phyloP scores from a whole-genome alignment of 768 basidiomycete species.

The Amanita rimosa region DNA sequence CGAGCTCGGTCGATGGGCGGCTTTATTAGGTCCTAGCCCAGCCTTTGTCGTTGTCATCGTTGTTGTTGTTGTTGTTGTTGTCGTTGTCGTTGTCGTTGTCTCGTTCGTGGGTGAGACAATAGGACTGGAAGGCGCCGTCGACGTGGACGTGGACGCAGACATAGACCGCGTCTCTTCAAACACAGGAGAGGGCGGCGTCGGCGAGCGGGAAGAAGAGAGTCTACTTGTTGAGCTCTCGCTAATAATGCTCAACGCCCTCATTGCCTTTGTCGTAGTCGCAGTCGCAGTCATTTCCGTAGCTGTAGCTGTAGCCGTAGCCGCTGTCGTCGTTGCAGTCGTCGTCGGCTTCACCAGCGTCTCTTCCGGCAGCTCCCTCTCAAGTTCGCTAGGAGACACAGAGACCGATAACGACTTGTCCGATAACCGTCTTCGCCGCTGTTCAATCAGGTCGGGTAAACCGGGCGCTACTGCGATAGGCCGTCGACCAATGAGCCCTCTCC shows the following conservation, averaged over 20 bases:
- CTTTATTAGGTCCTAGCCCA: too few relatives aligned
- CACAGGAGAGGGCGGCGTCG: background rate
- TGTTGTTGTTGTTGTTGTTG: too few relatives aligned
- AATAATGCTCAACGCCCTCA: constrained; percentile 13
- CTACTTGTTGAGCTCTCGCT: background rate
- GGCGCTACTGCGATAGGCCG: too few relatives aligned
- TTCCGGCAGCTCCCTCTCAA: constrained; percentile 24
- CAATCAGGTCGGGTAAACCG: constrained; percentile 33
- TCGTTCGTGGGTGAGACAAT: background rate
- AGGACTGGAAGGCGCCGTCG: constrained; percentile 1
- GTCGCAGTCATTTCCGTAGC: too few relatives aligned
- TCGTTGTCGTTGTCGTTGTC: background rate
- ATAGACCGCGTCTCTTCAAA: background rate
- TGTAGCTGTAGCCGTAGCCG: too few relatives aligned
- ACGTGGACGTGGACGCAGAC: background rate
- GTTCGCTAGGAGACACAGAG: constrained; percentile 40
- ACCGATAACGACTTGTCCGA: constrained; percentile 60
- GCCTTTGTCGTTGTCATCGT: too few relatives aligned
- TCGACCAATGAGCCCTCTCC: constrained; percentile 48
- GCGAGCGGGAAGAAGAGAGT: background rate
- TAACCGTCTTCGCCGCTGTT: constrained; percentile 41
- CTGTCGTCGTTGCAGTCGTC: constrained; percentile 11
- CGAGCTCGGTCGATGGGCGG: background rate
- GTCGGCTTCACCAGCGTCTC: constrained; percentile 18
- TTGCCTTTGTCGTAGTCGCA: too few relatives aligned